A percentile compares a stretch with the other conserved stretches of the same genome.
phyloP scores from a whole-genome alignment of 129 eudicot genomes.

The Gnaphalium uliginosum region DNA sequence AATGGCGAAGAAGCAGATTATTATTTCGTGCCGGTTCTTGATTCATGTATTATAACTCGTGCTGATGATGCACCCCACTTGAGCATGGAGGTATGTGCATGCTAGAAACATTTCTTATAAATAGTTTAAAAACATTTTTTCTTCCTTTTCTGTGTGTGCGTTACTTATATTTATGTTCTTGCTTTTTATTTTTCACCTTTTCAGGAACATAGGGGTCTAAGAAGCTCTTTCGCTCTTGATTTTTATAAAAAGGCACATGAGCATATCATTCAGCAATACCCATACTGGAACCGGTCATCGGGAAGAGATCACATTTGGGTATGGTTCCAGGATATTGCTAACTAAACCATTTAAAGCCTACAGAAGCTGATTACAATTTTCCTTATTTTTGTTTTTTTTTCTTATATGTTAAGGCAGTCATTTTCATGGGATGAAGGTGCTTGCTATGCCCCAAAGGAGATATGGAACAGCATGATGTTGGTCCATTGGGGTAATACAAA shows the following conservation, averaged over 20 bases:
- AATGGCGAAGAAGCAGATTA: conserved; percentile 98
- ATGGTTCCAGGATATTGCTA: conserved; percentile 26
- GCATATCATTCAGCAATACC: conserved; percentile 68
- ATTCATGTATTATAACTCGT: conserved; percentile 90
- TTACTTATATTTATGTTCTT: not conserved
- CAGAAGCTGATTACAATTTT: not conserved
- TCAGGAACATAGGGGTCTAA: conserved; percentile 75
- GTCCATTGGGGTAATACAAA: conserved; percentile 99
- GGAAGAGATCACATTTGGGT: conserved; percentile 99
- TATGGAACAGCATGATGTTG: conserved; percentile 98
- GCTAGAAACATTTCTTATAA: not conserved
- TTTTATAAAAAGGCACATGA: conserved; percentile 72
- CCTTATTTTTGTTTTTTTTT: not conserved
- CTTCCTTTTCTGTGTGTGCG: not conserved
- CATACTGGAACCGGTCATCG: conserved; percentile 88
- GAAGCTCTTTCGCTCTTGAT: conserved; percentile 86
- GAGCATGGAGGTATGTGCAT: conserved; percentile 65
- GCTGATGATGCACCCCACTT: conserved; percentile 98
- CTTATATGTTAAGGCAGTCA: conserved; percentile 58
- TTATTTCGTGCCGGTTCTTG: conserved; percentile 95
- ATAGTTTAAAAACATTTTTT: not conserved
- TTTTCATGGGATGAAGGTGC: conserved; percentile 99
- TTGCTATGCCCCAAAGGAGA: conserved; percentile 98
- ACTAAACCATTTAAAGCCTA: not conserved
- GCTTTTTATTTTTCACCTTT: not conserved